Base-by-base conservation (phyloP, 768 basidiomycete species). In the Tulasnella sp. region DNA sequence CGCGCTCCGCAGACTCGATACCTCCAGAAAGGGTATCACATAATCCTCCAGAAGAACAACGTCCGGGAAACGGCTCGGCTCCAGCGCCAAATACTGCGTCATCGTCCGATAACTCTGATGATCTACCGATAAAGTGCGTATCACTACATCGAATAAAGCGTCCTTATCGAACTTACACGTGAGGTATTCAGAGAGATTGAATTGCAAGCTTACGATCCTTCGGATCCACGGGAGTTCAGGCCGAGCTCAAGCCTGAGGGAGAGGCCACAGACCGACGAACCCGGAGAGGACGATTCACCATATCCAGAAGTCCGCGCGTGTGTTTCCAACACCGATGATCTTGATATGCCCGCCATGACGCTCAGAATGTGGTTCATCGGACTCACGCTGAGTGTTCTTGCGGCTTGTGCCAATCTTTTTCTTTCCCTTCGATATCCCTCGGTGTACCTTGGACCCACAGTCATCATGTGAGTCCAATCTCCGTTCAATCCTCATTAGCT, bases 291-390 rank as follows among this genome's bases (percentile, higher is more conserved):
- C 82, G 96, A 99, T 79, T 94, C 91, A 74, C 97, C 96, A 0
- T 99, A 91, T 81, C 91, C 94, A 0, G 97, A 98, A 83, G 97
- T 99, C 8, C 87, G 96, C 34, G 94, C 94, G 0, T 93, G 92
- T 11, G 97, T 99, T n/a, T 97, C 95, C 39, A 98, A 98, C 77
- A 90, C 95, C 75, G 97, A 99, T 79, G 97, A 99, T 80, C 91
- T 92, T n/a, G 95, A 97, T 74, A 98, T 98, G 95, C 96, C 97
- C 1, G 89, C 89, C 29, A 83, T 96, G 80, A 99, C 97, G 0
- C 77, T 96, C 47, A 88, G 97, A 19, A 92, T 94, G 86, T 95
- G 94, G 94, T 76, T 90, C 74, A 85, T 98, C 36, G 97, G 97
- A 3, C 80, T 83, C 26, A 29, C 78, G 16, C 81, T 84, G 73